Evolutionary conservation across 1,139 yeast species (phyloP).

Genomic region (Magnusiomyces magnusii): DNA sequence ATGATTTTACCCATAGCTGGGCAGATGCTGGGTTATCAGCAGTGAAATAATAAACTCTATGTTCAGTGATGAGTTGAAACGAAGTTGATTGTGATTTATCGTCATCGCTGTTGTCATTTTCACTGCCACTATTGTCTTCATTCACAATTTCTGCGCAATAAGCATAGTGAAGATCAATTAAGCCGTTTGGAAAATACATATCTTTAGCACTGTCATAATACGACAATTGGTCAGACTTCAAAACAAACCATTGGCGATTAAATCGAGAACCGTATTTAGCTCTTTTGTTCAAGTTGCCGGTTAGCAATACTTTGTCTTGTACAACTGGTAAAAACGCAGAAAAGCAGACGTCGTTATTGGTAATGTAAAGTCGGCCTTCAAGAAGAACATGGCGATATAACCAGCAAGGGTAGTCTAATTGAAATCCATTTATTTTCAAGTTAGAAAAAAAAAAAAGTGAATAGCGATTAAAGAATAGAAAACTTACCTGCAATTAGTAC

Average conservation of each 20-base stretch:
- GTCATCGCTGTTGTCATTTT: slow-evolving; percentile 20
- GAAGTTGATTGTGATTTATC: slow-evolving; percentile 25
- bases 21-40: slow-evolving; percentile 73
- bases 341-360: slow-evolving; percentile 57
- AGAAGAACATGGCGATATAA: slow-evolving; percentile 69
- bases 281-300: slow-evolving; percentile 39
- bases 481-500: slow-evolving; percentile 25
- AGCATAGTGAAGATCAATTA: slow-evolving; percentile 65
- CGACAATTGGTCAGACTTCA: slow-evolving; percentile 61
- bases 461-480: background rate
- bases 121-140: slow-evolving; percentile 14
- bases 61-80: slow-evolving; percentile 41
- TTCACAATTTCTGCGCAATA: slow-evolving; percentile 47
- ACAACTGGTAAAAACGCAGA: slow-evolving; percentile 71
- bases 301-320: slow-evolving; percentile 36
- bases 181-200: slow-evolving; percentile 69
- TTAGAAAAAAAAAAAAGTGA: background rate
- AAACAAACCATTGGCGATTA: slow-evolving; percentile 65
- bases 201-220: slow-evolving; percentile 68
- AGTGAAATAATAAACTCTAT: slow-evolving; percentile 53
- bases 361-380: slow-evolving; percentile 78
- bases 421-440: slow-evolving; percentile 1
- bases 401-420: slow-evolving; percentile 59
- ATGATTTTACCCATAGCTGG: slow-evolving; percentile 65
- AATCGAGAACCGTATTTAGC: slow-evolving; percentile 26